Evolutionary conservation across 345 rosid genomes (phyloP).

Genomic region (Balakata baccata): DNA sequence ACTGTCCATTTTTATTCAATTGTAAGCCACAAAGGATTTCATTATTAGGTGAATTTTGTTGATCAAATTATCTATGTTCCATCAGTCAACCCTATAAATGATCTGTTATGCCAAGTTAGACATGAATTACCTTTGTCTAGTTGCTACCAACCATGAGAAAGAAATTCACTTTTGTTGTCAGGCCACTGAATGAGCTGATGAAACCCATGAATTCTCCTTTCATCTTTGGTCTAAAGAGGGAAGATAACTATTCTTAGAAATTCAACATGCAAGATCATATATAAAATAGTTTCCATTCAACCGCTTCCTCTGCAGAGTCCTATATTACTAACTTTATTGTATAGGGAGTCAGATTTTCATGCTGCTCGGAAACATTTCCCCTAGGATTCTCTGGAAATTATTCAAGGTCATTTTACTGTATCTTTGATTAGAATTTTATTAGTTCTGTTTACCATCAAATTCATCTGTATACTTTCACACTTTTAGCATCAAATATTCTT

Average conservation of each 20-base stretch:
- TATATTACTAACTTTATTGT: not conserved
- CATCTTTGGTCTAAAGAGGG: not conserved
- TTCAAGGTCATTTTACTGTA: not conserved
- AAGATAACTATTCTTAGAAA: not conserved
- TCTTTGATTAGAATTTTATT: not conserved
- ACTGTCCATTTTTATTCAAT: too few relatives aligned
- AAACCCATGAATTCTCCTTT: too few relatives aligned
- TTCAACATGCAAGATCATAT: not conserved
- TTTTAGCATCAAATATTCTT: not conserved
- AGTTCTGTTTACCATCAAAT: conserved; percentile 10
- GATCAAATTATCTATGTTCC: too few relatives aligned
- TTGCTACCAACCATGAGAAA: too few relatives aligned
- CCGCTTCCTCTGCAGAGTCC: not conserved
- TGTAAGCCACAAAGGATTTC: too few relatives aligned
- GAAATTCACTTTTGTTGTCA: too few relatives aligned
- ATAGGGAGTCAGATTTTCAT: not conserved
- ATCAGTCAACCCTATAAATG: too few relatives aligned
- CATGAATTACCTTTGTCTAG: too few relatives aligned
- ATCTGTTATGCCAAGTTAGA: too few relatives aligned
- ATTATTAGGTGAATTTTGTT: too few relatives aligned
- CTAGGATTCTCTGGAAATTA: not conserved
- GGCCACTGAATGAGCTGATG: too few relatives aligned
- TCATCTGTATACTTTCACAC: conserved; percentile 7
- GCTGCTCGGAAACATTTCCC: not conserved
- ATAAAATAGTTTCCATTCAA: not conserved